phyloP scores from a whole-genome alignment of 306 rosid genomes.

The Prunus persica region Prunus_persica_NCBIv2 NC_034016.1:294001-294500 shows the following conservation, averaged over 20 bases:
- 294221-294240: slow-evolving; percentile 34
- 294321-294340: not conserved
- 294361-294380: slow-evolving; percentile 50
- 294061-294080: not conserved
- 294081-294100: not conserved
- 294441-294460: slow-evolving; percentile 54
- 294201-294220: slow-evolving; percentile 63
- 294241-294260: slow-evolving; percentile 24
- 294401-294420: slow-evolving; percentile 56
- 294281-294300: not conserved
- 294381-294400: slow-evolving; percentile 65
- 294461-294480: slow-evolving; percentile 9
- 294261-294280: not conserved
- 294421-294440: slow-evolving; percentile 99
- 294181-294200: slow-evolving; percentile 37
- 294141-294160: slow-evolving; percentile 64
- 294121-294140: slow-evolving; percentile 61
- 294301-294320: not conserved
- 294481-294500: not conserved
- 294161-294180: slow-evolving; percentile 41
- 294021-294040: not conserved
- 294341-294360: not conserved
- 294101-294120: not conserved
- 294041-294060: not conserved
- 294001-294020: slow-evolving; percentile 22